A percentile compares a stretch with the other conserved stretches of the same genome.
These are phyloP conservation scores for Nyctanthes arbortristis DNA, from an alignment of 257 asterid species.

Conservation along the genomic window DNA sequence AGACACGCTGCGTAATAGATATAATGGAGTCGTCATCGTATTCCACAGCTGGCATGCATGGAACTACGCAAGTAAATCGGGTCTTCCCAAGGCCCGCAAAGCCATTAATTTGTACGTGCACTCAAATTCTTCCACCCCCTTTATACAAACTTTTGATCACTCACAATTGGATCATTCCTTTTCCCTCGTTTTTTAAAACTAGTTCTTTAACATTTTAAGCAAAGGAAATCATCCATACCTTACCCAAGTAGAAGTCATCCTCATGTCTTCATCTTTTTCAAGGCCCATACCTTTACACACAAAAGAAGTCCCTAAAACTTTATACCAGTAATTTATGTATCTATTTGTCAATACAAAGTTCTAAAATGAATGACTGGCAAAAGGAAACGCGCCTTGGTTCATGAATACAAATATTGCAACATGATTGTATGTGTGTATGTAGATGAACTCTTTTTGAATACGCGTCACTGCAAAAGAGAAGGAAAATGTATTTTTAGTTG, in stretches of 20 bases:
- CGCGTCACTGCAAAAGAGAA: no score
- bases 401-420: no score
- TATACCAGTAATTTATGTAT: no score
- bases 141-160: background rate
- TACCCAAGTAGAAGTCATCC: background rate
- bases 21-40: no score
- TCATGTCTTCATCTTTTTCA: background rate
- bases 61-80: background rate
- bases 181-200: background rate
- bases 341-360: no score
- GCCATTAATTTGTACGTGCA: background rate
- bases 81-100: slow-evolving; percentile 13
- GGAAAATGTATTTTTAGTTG: no score
- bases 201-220: background rate
- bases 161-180: no score
- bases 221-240: no score
- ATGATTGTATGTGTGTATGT: no score
- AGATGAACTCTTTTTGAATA: no score
- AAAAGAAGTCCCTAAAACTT: background rate
- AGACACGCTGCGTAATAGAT: no score
- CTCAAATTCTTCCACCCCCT: background rate
- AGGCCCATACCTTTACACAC: background rate
- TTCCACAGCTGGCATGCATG: no score
- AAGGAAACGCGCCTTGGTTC: background rate
- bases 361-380: background rate